Base-by-base conservation (phyloP, 345 rosid species). In the Litchi chinensis region DNA sequence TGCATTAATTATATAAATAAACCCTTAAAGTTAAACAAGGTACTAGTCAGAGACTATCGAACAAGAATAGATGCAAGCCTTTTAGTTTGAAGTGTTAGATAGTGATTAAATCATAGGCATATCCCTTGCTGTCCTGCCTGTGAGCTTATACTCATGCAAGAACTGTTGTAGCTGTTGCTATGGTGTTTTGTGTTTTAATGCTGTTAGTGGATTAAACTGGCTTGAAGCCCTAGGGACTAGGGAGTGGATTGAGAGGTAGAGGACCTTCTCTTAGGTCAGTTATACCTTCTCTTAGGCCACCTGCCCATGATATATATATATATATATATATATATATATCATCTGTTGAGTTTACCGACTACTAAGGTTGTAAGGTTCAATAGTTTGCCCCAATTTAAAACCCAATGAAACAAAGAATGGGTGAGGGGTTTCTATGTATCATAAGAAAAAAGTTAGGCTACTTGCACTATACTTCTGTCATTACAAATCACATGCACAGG, bases 111-210 rank as follows among this genome's bases (percentile, higher is more conserved):
- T 32, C 40, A 15, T 65, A 39, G n/a, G 39, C 32, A 65, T 22
- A 10, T 3, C 6, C 24, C 66, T 19, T 11, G 26, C 50, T 39
- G 32, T 56, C 48, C 54, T 50, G 65, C 39, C 28, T 18, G 79
- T 66, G 21, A 32, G 54, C 39, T 10, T 2, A 4, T 40, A 3
- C 66, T 37, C 54, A 8, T 76, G 66, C 8, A 26, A 43, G 73
- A 54, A 56, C 21, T 68, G 67, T 41, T 40, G 6, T 37, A 22
- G 13, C 22, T 32, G n/a, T 63, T 74, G 13, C 18, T 5, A 16
- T 75, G 68, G 13, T 63, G 19, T 26, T 75, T 46, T 75, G 70
- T 68, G n/a, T 74, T 10, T 21, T 40, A 68, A 60, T 56, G 26
- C 21, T 50, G 21, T 73, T 32, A 48, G 44, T 68, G 18, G 65